A percentile compares a stretch with the other conserved stretches of the same genome.
These are phyloP conservation scores for Oryza punctata DNA, from an alignment of 176 grass and related monocot genomes.

Conservation along the genomic window DNA sequence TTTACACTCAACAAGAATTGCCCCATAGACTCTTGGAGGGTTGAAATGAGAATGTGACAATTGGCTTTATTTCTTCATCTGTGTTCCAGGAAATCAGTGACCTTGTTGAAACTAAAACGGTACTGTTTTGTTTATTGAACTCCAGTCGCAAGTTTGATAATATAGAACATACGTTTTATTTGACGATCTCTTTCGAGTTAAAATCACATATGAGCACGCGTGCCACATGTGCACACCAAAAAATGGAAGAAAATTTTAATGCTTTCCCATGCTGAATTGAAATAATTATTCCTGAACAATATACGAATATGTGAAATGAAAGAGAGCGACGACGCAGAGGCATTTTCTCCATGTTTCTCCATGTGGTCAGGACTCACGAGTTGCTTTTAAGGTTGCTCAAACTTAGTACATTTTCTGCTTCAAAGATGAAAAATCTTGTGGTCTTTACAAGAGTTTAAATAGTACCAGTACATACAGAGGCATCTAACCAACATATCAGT, in stretches of 20 bases:
- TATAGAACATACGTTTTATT: background rate
- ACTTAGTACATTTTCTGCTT: background rate
- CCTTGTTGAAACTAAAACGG: constrained; percentile 11
- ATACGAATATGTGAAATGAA: too few species aligned
- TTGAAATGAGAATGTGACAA: background rate
- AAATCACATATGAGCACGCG: background rate
- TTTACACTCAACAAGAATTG: constrained; percentile 20
- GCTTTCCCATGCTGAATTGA: too few species aligned
- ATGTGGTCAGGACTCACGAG: too few species aligned
- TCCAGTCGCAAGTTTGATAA: background rate
- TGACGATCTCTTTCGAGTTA: background rate
- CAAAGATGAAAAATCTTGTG: background rate
- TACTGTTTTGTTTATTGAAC: background rate
- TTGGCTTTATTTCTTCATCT: background rate
- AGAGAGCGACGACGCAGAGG: too few species aligned
- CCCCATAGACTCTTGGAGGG: constrained; percentile 23
- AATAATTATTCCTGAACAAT: too few species aligned
- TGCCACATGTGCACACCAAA: background rate
- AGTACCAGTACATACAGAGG: constrained; percentile 12
- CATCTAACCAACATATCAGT: background rate
- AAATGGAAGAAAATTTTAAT: background rate
- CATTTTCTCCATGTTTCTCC: too few species aligned
- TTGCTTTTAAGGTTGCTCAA: background rate
- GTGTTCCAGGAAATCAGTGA: constrained; percentile 15
- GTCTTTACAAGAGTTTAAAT: background rate